Percentiles rank a stretch among this genome's conserved stretches.
phyloP scores from a whole-genome alignment of 768 basidiomycete species.

The Russula sp. region DNA sequence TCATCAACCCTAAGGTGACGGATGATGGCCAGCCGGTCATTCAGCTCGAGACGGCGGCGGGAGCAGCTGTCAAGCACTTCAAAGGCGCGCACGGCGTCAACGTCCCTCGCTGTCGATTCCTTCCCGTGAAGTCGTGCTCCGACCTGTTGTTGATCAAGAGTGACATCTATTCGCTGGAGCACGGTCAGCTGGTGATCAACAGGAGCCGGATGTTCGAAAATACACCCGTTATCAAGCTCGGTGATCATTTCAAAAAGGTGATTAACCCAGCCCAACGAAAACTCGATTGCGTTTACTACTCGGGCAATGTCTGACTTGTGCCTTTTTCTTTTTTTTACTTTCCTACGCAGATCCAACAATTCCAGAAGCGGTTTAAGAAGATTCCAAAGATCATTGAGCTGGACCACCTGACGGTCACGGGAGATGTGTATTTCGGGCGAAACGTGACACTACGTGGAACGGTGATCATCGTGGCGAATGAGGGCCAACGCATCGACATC shows the following conservation, averaged over 20 bases:
- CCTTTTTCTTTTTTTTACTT: slow-evolving; percentile 7
- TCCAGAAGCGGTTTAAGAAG: slow-evolving; percentile 94
- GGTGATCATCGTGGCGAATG: slow-evolving; percentile 81
- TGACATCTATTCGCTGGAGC: slow-evolving; percentile 86
- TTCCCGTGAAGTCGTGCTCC: slow-evolving; percentile 87
- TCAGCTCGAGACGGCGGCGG: slow-evolving; percentile 61
- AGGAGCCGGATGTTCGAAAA: slow-evolving; percentile 77
- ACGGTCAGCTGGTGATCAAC: slow-evolving; percentile 86
- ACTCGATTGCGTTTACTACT: not conserved
- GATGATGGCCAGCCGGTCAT: slow-evolving; percentile 86
- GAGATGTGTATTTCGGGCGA: slow-evolving; percentile 87
- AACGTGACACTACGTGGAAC: slow-evolving; percentile 85
- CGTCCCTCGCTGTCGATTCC: slow-evolving; percentile 91
- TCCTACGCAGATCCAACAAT: slow-evolving; percentile 62
- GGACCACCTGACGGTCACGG: slow-evolving; percentile 92
- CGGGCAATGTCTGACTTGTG: not conserved
- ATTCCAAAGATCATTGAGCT: slow-evolving; percentile 88
- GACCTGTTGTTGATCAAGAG: slow-evolving; percentile 87
- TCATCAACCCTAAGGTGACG: slow-evolving; percentile 85
- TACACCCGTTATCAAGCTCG: slow-evolving; percentile 95
- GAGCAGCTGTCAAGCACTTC: slow-evolving; percentile 94
- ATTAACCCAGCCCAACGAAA: slow-evolving; percentile 5
- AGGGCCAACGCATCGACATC: slow-evolving; percentile 70
- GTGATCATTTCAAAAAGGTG: slow-evolving; percentile 96
- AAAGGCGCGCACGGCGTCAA: slow-evolving; percentile 90